Conservation (phyloP, 73 alveolate genomes). For the Paramecium primaurelia region DNA sequence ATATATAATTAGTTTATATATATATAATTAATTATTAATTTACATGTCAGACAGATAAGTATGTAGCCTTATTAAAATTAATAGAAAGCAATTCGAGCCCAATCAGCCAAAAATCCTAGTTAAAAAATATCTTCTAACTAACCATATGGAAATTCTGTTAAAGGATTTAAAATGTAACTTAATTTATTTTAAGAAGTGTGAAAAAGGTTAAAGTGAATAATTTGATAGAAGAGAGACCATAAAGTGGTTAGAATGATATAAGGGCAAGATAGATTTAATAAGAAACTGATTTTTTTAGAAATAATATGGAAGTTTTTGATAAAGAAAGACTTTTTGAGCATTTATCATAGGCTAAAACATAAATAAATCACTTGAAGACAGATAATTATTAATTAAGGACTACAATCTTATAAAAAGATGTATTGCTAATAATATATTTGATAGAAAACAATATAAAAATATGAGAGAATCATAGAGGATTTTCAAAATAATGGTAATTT, state of each 20-base stretch:
- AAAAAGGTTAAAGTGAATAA: constrained; percentile 12
- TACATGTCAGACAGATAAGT: constrained; percentile 10
- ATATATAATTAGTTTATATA: background rate
- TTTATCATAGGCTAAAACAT: background rate
- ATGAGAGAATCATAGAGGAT: constrained; percentile 43
- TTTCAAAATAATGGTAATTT: constrained; percentile 43
- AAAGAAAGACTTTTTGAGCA: constrained; percentile 41
- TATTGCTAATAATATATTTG: background rate
- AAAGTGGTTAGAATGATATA: constrained; percentile 1
- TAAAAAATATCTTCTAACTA: background rate
- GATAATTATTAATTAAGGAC: constrained; percentile 41
- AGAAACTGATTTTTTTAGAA: constrained; percentile 42
- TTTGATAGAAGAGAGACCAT: constrained; percentile 30
- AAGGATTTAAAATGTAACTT: constrained; percentile 46
- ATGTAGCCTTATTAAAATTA: background rate
- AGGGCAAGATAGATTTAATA: background rate
- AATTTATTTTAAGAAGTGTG: background rate
- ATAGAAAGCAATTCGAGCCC: constrained; percentile 1
- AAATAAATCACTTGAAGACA: background rate
- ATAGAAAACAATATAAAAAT: constrained; percentile 24
- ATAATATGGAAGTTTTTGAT: constrained; percentile 42
- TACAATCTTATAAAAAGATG: background rate
- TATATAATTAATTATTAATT: background rate
- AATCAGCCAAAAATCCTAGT: constrained; percentile 35
- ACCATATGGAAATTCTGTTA: constrained; percentile 6